A percentile compares a stretch with the other conserved stretches of the same genome.
Evolutionary conservation across 495 filamentous ascomycete species (phyloP).

Genomic region (Immersiella caudata): DNA sequence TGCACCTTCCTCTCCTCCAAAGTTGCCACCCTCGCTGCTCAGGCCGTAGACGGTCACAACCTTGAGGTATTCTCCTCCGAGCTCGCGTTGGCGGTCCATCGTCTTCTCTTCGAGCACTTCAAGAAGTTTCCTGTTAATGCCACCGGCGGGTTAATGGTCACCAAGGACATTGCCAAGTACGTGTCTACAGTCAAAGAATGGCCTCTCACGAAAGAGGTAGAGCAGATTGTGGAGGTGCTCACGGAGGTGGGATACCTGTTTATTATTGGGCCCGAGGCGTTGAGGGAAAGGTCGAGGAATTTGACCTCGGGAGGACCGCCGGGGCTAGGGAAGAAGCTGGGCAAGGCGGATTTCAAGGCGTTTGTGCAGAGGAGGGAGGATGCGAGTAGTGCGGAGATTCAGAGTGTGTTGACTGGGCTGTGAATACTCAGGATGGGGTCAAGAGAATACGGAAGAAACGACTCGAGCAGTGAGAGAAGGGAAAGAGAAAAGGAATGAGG

Average conservation of each 20-base stretch:
- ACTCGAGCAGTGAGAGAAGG: background rate
- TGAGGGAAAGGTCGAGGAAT: constrained; percentile 68
- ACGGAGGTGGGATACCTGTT: constrained; percentile 96
- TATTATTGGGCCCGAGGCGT: constrained; percentile 87
- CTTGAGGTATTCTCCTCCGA: constrained; percentile 78
- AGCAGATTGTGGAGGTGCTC: constrained; percentile 75
- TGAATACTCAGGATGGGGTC: too few relatives aligned
- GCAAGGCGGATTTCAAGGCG: constrained; percentile 75
- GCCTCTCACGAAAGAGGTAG: constrained; percentile 71
- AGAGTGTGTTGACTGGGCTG: constrained; percentile 67
- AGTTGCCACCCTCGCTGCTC: constrained; percentile 59
- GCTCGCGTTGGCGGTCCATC: constrained; percentile 76
- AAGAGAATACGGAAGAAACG: background rate
- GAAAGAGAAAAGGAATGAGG: background rate
- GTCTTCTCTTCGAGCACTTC: constrained; percentile 84
- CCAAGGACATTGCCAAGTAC: constrained; percentile 93
- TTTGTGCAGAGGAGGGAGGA: constrained; percentile 85
- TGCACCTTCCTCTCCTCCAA: constrained; percentile 69
- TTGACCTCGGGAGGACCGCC: constrained; percentile 54
- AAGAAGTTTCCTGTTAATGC: constrained; percentile 90
- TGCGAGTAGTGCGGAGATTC: constrained; percentile 74
- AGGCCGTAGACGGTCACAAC: constrained; percentile 77
- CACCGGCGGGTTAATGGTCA: constrained; percentile 90
- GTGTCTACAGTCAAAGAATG: constrained; percentile 78
- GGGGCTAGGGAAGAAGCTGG: constrained; percentile 51